Evolutionary conservation across 768 basidiomycete genomes (phyloP), one percentile per base, ranked within the genome.

Genomic region (Rhizopogon vesiculosus): DNA sequence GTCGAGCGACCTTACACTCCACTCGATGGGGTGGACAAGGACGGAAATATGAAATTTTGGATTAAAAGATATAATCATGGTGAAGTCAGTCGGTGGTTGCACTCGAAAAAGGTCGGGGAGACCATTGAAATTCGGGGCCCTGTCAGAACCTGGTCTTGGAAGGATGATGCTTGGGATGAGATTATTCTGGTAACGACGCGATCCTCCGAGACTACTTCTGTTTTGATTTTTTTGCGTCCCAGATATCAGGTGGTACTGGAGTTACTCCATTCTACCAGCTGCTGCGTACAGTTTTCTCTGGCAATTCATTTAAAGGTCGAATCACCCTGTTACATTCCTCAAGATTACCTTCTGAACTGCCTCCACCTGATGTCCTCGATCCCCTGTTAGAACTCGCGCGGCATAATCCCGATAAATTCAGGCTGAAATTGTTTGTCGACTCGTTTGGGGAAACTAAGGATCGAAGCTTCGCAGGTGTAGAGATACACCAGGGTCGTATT

Each of bases 221-320:
- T 46, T 42, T 44, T 38, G 19, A 31, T 38, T n/a, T 8, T 8
- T 39, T 45, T 29, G 22, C 13, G 9, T 41, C 15, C n/a, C 56
- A 93, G 91, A 85, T 93, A 53, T 92, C 90, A 43, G 91, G 91
- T 39, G 91, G 91, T 28, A 93, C 91, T 5, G 91, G 92, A 29
- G 85, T 93, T 48, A 87, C 91, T 15, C 92, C 91, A 3, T 93
- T 93, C 66, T 84, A 83, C 63, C 91, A 93, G 64, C 75, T 93
- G 18, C 74, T 92, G 56, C 78, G 87, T 62, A 70, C 70, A 7
- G 63, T 80, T 13, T 81, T 91, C 42, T 70, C 64, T 29, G 41
- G 70, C 18, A 56, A 58, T 41, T 41, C 58, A 45, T 15, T 71
- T 19, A 67, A 66, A 29, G 83, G 87, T 44, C 83, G 79, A 2